phyloP scores from a whole-genome alignment of 169 alveolate species.

The Theileria luwenshuni region DNA sequence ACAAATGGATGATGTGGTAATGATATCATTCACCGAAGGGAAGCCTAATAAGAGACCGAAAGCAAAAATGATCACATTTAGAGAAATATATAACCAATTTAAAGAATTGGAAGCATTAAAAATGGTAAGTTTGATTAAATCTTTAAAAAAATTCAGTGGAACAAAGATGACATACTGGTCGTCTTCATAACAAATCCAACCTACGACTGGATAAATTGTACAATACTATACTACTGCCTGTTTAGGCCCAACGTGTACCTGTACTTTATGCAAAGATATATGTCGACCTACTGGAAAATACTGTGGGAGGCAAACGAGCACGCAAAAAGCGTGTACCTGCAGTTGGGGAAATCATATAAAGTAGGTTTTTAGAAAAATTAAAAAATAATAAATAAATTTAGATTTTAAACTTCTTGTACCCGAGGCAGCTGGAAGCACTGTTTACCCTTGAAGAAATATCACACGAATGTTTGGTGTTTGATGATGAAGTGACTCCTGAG shows the following conservation, averaged over 20 bases:
- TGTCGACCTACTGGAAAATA: conserved; percentile 70
- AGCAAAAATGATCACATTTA: conserved; percentile 54
- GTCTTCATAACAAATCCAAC: conserved; percentile 67
- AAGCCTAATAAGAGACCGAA: conserved; percentile 22
- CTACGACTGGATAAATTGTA: conserved; percentile 56
- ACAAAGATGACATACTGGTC: conserved; percentile 42
- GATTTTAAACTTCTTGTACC: conserved; percentile 52
- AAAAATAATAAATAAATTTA: not conserved
- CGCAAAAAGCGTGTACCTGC: conserved; percentile 60
- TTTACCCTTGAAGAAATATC: conserved; percentile 65
- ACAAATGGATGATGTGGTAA: conserved; percentile 37
- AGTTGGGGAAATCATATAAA: conserved; percentile 61
- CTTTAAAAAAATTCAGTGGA: conserved; percentile 22
- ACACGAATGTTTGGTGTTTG: conserved; percentile 35
- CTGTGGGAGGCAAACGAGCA: conserved; percentile 70
- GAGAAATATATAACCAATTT: conserved; percentile 51
- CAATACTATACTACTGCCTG: conserved; percentile 53
- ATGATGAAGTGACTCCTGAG: not conserved
- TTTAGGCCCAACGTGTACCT: conserved; percentile 56
- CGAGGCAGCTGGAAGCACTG: conserved; percentile 66
- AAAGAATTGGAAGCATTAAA: conserved; percentile 48
- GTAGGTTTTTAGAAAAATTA: not conserved
- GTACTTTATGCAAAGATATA: conserved; percentile 66
- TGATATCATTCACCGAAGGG: conserved; percentile 64
- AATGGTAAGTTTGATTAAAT: conserved; percentile 4